These are phyloP conservation scores for Medicago truncatula DNA, from an alignment of 306 rosid genomes.

Conservation along the genomic window MtrunA17r5.0-ANR NC_053048.1:21186501-21187000, in stretches of 20 bases:
- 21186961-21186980: conserved; percentile 14
- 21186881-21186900: conserved; percentile 76
- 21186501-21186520: conserved; percentile 85
- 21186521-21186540: conserved; percentile 91
- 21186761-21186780: conserved; percentile 4
- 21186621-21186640: conserved; percentile 58
- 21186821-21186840: conserved; percentile 98
- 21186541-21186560: conserved; percentile 98
- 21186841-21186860: conserved; percentile 95
- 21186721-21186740: conserved; percentile 27
- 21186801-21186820: conserved; percentile 98
- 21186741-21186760: conserved; percentile 10
- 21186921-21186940: conserved; percentile 62
- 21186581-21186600: conserved; percentile 79
- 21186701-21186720: conserved; percentile 70
- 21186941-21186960: conserved; percentile 13
- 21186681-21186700: conserved; percentile 94
- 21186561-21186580: conserved; percentile 98
- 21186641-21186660: conserved; percentile 92
- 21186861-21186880: conserved; percentile 89
- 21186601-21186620: conserved; percentile 54
- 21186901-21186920: conserved; percentile 76
- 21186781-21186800: conserved; percentile 59
- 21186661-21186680: conserved; percentile 99
- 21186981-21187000: conserved; percentile 40